Percentiles rank a stretch among this genome's conserved stretches.
Evolutionary conservation across 805 yeast genomes (phyloP).

Genomic region (Sugiyamaella mastotermitis): DNA sequence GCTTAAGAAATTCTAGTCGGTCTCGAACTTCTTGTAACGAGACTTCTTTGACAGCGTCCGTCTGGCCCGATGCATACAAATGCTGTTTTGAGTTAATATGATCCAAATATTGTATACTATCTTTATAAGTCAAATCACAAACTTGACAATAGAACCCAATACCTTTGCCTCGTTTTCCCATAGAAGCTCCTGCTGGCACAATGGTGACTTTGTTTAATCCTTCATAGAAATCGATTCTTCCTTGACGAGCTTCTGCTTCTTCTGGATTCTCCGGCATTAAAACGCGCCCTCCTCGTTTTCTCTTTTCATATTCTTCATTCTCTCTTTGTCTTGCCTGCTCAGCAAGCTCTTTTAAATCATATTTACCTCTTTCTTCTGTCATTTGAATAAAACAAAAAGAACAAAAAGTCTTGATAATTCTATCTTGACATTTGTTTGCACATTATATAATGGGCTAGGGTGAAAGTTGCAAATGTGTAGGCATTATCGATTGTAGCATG

Average conservation of each 20-base stretch:
- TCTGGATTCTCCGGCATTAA: conserved; percentile 17
- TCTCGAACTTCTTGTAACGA: conserved; percentile 44
- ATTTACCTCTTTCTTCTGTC: conserved; percentile 13
- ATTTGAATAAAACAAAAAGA: too few species aligned
- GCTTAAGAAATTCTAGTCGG: conserved; percentile 32
- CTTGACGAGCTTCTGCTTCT: conserved; percentile 22
- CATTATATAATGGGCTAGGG: too few species aligned
- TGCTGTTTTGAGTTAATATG: conserved; percentile 76
- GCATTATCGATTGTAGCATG: too few species aligned
- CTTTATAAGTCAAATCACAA: conserved; percentile 77
- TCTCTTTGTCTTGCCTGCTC: conserved; percentile 10
- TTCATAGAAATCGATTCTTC: conserved; percentile 25
- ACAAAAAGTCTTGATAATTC: too few species aligned
- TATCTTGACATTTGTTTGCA: too few species aligned
- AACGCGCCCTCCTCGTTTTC: conserved; percentile 12
- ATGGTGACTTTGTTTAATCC: conserved; percentile 30
- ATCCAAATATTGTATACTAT: conserved; percentile 72
- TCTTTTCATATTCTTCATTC: conserved; percentile 11
- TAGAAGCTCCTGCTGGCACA: conserved; percentile 30
- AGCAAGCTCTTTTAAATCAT: conserved; percentile 15
- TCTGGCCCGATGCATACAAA: conserved; percentile 29
- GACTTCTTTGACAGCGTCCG: conserved; percentile 37
- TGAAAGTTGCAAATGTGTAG: too few species aligned
- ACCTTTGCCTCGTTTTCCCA: conserved; percentile 45
- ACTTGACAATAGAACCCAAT: conserved; percentile 82